Evolutionary conservation across 148 eudicot genomes (phyloP).

Genomic region (Suaeda aralocaspica): DNA sequence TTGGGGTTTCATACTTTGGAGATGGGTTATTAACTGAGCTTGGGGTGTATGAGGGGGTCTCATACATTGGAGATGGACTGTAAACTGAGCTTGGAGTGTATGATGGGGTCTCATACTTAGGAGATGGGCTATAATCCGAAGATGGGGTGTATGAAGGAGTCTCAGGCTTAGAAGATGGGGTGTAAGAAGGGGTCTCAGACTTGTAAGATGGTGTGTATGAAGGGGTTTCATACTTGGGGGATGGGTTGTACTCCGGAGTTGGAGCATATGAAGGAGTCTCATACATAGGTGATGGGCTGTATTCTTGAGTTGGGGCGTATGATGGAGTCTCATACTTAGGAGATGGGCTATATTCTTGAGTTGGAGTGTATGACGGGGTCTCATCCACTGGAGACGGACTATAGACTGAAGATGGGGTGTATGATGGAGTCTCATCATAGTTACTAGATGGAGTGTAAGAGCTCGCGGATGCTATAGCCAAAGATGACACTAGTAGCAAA

Average conservation of each 20-base stretch:
- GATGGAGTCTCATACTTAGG: neutral
- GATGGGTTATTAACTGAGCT: neutral
- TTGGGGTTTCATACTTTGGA: neutral
- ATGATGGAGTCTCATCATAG: neutral
- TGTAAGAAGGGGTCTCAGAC: neutral
- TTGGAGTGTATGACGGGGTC: slow-evolving; percentile 5
- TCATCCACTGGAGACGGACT: neutral
- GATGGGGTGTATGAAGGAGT: too few relatives aligned
- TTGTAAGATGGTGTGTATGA: neutral
- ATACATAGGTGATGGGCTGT: neutral
- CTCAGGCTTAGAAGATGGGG: neutral
- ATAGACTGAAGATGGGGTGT: neutral
- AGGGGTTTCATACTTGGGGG: neutral
- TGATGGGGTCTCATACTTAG: too few relatives aligned
- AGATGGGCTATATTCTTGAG: neutral
- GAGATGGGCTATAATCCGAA: too few relatives aligned
- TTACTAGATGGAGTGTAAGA: neutral
- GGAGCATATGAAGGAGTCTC: neutral
- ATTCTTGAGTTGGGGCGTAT: neutral
- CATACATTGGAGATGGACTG: too few relatives aligned
- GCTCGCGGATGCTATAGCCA: too few relatives aligned
- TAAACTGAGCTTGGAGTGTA: too few relatives aligned
- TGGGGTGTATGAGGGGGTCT: neutral
- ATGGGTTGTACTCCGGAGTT: neutral
- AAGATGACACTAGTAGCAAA: too few relatives aligned